These are phyloP conservation scores for Pelargonium nanum DNA, from an alignment of 345 rosid genomes.

Conservation along the genomic window DNA sequence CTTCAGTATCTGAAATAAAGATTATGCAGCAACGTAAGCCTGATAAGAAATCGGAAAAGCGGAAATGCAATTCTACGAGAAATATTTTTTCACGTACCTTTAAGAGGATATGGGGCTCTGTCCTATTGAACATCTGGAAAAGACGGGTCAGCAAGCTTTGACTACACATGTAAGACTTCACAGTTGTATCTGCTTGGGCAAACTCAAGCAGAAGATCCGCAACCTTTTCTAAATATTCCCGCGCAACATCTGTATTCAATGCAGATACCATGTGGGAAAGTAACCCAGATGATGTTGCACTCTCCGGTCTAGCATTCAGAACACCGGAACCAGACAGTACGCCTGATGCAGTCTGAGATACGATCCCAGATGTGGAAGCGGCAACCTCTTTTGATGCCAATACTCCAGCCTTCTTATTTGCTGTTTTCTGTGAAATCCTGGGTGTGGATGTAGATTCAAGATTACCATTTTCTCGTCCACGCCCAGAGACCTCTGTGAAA, in stretches of 20 bases:
- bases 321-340: conserved; percentile 96
- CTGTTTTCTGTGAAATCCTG: conserved; percentile 48
- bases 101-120: conserved; percentile 75
- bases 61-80: background rate
- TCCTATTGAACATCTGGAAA: conserved; percentile 84
- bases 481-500: conserved; percentile 70
- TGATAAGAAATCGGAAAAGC: background rate
- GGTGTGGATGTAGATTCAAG: conserved; percentile 51
- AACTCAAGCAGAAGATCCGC: conserved; percentile 96
- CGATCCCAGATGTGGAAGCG: conserved; percentile 71
- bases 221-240: conserved; percentile 92
- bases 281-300: conserved; percentile 89
- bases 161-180: conserved; percentile 85
- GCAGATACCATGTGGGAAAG: conserved; percentile 88
- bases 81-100: conserved; percentile 36
- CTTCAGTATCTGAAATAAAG: conserved; percentile 44
- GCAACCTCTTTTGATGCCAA: conserved; percentile 46
- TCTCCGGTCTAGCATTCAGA: conserved; percentile 91
- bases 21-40: background rate
- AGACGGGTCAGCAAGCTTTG: conserved; percentile 88
- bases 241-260: conserved; percentile 79
- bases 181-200: conserved; percentile 90
- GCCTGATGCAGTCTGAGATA: conserved; percentile 90
- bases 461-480: conserved; percentile 72
- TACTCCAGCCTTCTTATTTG: conserved; percentile 49